Evolutionary conservation across 2,329 filamentous ascomycete species (phyloP).

Genomic region (Colletotrichum tanaceti): DNA sequence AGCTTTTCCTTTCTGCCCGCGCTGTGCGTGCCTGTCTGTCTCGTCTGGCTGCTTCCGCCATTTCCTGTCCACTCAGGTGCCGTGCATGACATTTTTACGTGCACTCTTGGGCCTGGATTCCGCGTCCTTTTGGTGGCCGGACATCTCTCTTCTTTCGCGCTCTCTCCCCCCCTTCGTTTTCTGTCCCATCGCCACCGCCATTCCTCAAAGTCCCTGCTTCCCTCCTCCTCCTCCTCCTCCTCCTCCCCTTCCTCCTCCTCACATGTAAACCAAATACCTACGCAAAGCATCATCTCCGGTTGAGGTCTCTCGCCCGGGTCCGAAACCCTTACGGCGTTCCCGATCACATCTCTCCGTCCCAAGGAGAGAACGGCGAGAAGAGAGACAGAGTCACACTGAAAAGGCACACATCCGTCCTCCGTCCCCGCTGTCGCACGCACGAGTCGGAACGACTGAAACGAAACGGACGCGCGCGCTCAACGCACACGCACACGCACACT

Average conservation of each 20-base stretch:
- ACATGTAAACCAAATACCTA: background rate
- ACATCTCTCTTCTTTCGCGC: background rate
- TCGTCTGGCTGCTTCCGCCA: slow-evolving; percentile 7
- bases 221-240: background rate
- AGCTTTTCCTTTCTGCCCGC: slow-evolving; percentile 1
- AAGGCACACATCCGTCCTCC: background rate
- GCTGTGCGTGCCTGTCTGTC: slow-evolving; percentile 2
- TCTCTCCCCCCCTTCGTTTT: background rate
- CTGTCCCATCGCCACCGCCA: slow-evolving; percentile 3
- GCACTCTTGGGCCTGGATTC: background rate
- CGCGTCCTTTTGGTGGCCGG: background rate
- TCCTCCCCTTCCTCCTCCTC: background rate
- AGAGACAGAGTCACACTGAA: background rate
- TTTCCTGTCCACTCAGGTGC: background rate
- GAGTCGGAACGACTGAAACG: slow-evolving; percentile 25
- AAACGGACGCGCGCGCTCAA: slow-evolving; percentile 21
- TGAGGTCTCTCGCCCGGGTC: background rate
- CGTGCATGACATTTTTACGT: slow-evolving; percentile 18
- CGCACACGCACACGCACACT: slow-evolving; percentile 6
- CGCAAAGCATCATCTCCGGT: background rate
- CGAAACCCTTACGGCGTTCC: background rate
- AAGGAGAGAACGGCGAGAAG: background rate
- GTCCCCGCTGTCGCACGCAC: slow-evolving; percentile 10
- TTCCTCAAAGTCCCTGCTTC: no score
- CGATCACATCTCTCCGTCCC: background rate